Evolutionary conservation across 2,329 filamentous ascomycete genomes (phyloP), one percentile per base, ranked within the genome.

Genomic region (Monascus ruber): DNA sequence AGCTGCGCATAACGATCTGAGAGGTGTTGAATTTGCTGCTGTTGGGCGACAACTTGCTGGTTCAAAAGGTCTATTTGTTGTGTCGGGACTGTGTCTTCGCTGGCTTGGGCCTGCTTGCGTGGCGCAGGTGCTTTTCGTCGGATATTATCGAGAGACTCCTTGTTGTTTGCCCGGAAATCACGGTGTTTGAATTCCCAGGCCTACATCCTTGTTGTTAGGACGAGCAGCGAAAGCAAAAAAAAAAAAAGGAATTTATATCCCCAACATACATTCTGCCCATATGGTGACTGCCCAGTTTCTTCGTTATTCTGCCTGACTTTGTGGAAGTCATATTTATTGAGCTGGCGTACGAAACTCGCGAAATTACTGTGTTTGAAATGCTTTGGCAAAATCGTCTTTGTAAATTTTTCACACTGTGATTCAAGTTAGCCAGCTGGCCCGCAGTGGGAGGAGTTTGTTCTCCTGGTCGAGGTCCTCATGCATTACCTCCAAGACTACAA

Each of bases 341-440:
- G 70, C 61, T 95, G 88, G 36, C 88, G 83, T 42, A 95, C 88
- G 59, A 95, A 95, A 64, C 87, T 94, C 27, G 88, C 88, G 68
- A 95, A 95, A 62, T 95, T 95, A 74, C 86, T 94, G 66, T 96
- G 91, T 65, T 98, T 98, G 72, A 98, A 98, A 56, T 96, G 87
- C 60, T 96, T 95, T 2, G 91, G 91, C 10, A 98, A 77, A 52
- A 98, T 94, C 31, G 85, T 83, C 62, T 95, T 94, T 24, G 91
- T 96, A 58, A 98, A 98, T 63, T 94, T 94, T 62, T 96, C 89
- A 63, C 93, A 94, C 89, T 95, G 60, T 17, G 17, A 17, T 17
- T 17, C 17, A 17, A 17, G 39, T 53, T 42, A 56, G 53, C 36
- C 31, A 33, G 10, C 24, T 26, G 26, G 42, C 33, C 36, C 40